Evolutionary conservation across 768 basidiomycete genomes (phyloP).

Genomic region (Suillus placidus): DNA sequence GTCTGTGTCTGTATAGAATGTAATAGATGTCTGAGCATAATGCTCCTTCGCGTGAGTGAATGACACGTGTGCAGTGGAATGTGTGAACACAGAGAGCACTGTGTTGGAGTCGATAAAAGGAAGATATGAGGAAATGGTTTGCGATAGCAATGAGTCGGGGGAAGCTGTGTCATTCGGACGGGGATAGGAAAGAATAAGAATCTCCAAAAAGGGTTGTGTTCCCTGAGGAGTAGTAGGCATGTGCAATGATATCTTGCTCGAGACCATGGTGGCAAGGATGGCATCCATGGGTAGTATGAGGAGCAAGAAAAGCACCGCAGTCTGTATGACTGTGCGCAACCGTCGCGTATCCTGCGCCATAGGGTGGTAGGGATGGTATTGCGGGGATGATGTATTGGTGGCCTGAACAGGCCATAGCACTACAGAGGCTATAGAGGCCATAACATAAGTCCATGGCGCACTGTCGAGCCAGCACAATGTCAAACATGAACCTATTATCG

Average conservation of each 20-base stretch:
- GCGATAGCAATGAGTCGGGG: constrained; percentile 33
- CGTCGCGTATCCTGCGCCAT: constrained; percentile 10
- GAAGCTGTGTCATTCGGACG: constrained; percentile 36
- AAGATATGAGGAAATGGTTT: constrained; percentile 41
- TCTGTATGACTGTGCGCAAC: constrained; percentile 20
- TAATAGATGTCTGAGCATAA: constrained; percentile 28
- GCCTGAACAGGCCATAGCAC: constrained; percentile 22
- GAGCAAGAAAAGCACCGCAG: constrained; percentile 23
- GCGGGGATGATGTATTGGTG: neutral
- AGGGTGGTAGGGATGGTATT: constrained; percentile 9
- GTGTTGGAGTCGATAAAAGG: constrained; percentile 35
- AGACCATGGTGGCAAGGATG: constrained; percentile 9
- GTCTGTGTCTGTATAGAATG: constrained; percentile 35
- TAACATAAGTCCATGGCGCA: constrained; percentile 43
- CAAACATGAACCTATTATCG: constrained; percentile 14
- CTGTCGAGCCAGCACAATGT: constrained; percentile 33
- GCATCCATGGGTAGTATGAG: constrained; percentile 11
- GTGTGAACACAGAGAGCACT: constrained; percentile 43
- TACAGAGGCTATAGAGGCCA: constrained; percentile 30
- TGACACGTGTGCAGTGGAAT: constrained; percentile 34
- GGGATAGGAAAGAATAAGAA: constrained; percentile 44
- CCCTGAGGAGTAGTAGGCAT: constrained; percentile 24
- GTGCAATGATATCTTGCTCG: constrained; percentile 8
- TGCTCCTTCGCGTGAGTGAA: constrained; percentile 31
- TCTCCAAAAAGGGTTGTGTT: constrained; percentile 38